A percentile compares a stretch with the other conserved stretches of the same genome.
These are phyloP conservation scores for Teunomyces pallodes DNA, from an alignment of 805 yeast species.

Conservation along the genomic window DNA sequence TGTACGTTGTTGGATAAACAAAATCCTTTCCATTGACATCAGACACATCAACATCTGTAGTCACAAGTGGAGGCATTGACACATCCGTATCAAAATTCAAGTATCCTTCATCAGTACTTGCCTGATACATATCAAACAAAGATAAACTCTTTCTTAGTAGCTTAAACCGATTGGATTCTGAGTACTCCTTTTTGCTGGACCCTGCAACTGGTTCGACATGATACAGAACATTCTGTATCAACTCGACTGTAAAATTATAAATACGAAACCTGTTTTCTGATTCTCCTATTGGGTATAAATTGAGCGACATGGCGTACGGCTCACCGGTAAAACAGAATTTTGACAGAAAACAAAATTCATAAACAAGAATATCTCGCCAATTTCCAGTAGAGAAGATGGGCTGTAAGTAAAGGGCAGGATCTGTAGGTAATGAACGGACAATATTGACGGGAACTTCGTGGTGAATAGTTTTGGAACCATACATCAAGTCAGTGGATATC, in stretches of 20 bases:
- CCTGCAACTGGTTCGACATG: not conserved
- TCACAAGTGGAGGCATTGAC: conserved; percentile 1
- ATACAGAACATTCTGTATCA: conserved; percentile 7
- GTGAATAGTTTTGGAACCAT: not conserved
- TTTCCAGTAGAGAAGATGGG: conserved; percentile 15
- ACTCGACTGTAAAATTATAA: conserved; percentile 7
- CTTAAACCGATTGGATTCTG: conserved; percentile 3
- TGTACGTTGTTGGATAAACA: conserved; percentile 6
- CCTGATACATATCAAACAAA: not conserved
- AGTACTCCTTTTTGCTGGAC: not conserved
- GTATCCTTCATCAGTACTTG: not conserved
- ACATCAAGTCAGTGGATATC: not conserved
- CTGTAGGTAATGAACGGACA: not conserved
- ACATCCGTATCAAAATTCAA: not conserved
- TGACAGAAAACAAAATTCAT: conserved; percentile 14
- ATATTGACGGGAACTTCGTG: not conserved
- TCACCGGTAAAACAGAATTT: conserved; percentile 12
- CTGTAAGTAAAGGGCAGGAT: not conserved
- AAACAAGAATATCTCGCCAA: conserved; percentile 16
- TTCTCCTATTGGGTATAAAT: conserved; percentile 9
- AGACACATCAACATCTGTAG: not conserved
- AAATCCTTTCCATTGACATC: not conserved
- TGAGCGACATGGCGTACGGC: conserved; percentile 7
- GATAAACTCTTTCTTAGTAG: not conserved
- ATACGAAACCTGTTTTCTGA: not conserved